Evolutionary conservation across 2,329 filamentous ascomycete genomes (phyloP).

Genomic region (Claviceps sp.): DNA sequence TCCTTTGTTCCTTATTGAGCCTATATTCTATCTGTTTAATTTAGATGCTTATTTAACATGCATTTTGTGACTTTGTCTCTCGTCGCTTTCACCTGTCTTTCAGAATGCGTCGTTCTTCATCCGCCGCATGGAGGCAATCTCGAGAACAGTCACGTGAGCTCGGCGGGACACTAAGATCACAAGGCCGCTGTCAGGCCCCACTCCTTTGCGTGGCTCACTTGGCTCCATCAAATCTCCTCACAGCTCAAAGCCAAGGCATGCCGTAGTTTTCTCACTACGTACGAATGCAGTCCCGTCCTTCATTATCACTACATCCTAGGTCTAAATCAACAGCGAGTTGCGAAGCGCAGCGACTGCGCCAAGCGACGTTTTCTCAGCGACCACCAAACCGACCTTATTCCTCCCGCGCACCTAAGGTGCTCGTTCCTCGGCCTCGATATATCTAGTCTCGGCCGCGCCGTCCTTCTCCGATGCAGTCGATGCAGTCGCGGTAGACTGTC

Average conservation of each 20-base stretch:
- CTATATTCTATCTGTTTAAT: conserved; percentile 1
- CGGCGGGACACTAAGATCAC: not conserved
- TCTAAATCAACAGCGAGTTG: conserved; percentile 1
- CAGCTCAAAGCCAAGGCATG: conserved; percentile 1
- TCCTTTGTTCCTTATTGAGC: not conserved
- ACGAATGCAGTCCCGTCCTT: not conserved
- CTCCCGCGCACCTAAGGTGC: not conserved
- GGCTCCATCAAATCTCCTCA: conserved; percentile 13
- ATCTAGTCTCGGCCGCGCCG: not conserved
- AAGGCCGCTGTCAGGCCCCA: conserved; percentile 3
- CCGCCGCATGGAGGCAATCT: too few species aligned
- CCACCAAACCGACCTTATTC: not conserved
- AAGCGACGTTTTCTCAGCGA: not conserved
- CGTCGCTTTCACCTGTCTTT: not conserved
- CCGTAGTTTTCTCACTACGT: not conserved
- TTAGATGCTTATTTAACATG: conserved; percentile 1
- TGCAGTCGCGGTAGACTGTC: conserved; percentile 7
- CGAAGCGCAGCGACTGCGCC: conserved; percentile 3
- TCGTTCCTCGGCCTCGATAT: not conserved
- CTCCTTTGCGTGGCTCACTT: conserved; percentile 7
- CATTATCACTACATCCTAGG: conserved; percentile 3
- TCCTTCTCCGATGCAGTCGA: conserved; percentile 1
- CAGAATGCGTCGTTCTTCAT: too few species aligned
- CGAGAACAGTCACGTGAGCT: conserved; percentile 8
- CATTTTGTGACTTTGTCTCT: not conserved